Conservation (phyloP, 1,284 basidiomycete genomes). For the Paramarasmius palmivorus region DNA sequence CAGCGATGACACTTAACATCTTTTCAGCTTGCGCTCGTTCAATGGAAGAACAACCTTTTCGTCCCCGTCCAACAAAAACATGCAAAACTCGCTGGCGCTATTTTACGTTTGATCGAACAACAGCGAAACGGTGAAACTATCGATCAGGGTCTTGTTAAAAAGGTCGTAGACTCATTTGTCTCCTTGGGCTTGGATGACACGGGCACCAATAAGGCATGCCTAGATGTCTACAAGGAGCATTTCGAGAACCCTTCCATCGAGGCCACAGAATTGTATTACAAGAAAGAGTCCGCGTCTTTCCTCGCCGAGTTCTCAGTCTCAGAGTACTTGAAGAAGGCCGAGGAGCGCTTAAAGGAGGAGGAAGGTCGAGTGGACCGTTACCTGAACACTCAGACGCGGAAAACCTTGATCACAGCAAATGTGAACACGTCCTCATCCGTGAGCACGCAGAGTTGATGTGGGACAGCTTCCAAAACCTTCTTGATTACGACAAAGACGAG, state of each 20-base stretch:
- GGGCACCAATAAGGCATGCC: constrained; percentile 89
- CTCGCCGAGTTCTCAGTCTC: constrained; percentile 89
- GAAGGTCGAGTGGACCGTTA: constrained; percentile 95
- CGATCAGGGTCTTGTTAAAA: constrained; percentile 93
- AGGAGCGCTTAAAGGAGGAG: constrained; percentile 90
- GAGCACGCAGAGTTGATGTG: constrained; percentile 88
- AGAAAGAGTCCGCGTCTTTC: constrained; percentile 88
- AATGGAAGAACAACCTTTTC: constrained; percentile 96
- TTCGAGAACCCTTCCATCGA: constrained; percentile 90
- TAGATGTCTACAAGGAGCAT: constrained; percentile 93
- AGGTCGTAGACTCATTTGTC: constrained; percentile 95
- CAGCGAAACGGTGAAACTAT: constrained; percentile 95
- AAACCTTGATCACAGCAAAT: constrained; percentile 86
- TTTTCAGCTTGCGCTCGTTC: constrained; percentile 85
- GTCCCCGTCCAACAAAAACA: constrained; percentile 81
- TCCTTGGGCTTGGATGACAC: constrained; percentile 92
- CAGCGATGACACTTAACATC: constrained; percentile 3
- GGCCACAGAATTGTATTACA: constrained; percentile 91
- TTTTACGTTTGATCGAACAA: constrained; percentile 87
- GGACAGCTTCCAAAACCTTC: constrained; percentile 92
- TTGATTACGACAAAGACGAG: constrained; percentile 92
- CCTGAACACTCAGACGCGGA: constrained; percentile 86
- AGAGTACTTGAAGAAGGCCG: constrained; percentile 97
- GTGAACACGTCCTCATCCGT: constrained; percentile 91
- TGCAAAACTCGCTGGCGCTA: constrained; percentile 82